A percentile compares a stretch with the other conserved stretches of the same genome.
Evolutionary conservation across 768 basidiomycete genomes (phyloP).

Genomic region (Cantharellus cinnabarinus): DNA sequence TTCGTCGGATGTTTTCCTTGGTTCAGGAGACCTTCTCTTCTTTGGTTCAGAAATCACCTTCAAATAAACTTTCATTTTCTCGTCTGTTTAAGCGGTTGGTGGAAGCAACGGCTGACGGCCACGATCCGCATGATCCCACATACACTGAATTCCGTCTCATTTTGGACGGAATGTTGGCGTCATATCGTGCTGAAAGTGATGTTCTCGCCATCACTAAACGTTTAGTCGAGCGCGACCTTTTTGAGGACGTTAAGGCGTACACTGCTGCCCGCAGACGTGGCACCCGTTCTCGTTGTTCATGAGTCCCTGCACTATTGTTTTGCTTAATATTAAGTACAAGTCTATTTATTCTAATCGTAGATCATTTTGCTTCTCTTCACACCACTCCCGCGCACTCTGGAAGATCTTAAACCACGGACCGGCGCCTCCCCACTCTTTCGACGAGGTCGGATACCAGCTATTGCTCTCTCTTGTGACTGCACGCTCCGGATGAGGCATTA

Average conservation of each 20-base stretch:
- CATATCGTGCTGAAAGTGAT: constrained; percentile 82
- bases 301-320: not conserved
- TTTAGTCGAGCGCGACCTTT: constrained; percentile 64
- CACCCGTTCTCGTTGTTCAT: not conserved
- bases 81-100: constrained; percentile 82
- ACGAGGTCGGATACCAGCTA: constrained; percentile 65
- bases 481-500: constrained; percentile 98
- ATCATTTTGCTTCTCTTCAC: not conserved
- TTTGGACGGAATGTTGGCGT: constrained; percentile 85
- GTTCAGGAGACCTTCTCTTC: constrained; percentile 71
- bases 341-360: not conserved
- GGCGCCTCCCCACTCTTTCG: constrained; percentile 44
- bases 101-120: constrained; percentile 35
- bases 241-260: constrained; percentile 39
- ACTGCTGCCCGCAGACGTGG: constrained; percentile 3
- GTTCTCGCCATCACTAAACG: constrained; percentile 69
- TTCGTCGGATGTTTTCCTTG: constrained; percentile 18
- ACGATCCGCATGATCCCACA: constrained; percentile 35
- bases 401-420: constrained; percentile 95
- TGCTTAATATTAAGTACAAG: not conserved
- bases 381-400: constrained; percentile 71
- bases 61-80: constrained; percentile 71
- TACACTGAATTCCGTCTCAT: constrained; percentile 87
- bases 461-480: constrained; percentile 63
- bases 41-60: constrained; percentile 67